Base-by-base conservation (phyloP, 768 basidiomycete species). In the Mycena belliarum region DNA sequence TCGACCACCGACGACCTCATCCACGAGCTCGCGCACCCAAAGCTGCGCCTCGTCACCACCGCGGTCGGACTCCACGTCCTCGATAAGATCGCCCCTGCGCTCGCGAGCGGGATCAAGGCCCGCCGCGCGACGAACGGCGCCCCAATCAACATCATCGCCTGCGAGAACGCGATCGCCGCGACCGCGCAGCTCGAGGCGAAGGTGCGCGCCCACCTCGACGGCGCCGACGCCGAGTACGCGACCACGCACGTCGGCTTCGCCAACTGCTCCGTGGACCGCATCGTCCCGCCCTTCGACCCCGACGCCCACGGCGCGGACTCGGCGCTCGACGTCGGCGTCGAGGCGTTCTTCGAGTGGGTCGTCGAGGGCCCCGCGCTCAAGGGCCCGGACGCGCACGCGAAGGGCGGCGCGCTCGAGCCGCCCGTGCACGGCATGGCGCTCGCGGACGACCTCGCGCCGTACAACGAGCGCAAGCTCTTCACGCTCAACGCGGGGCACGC, bases 401-500 rank as follows among this genome's bases (percentile, higher is more conserved):
- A n/a, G n/a, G n/a, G n/a, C n/a, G 49, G 60, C 54, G 12, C 65
- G 72, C 42, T 63, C 66, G 55, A 75, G 72, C 47, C 61, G 33
- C 66, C 68, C 18, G 25, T 64, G 15, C 28, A 57, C 11, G 59
- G 59, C 21, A 69, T 75, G 65, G 41, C 59, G 25, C 70, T 74
- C 47, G 69, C 69, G 21, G 56, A 68, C 38, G 58, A 72, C 60
- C 71, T 77, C 28, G 46, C 65, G 16, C 67, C 70, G 40, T 77
- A 73, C 61, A 68, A 76, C 62, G 74, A 77, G 62, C 72, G 76
- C 57, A 77, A 77, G 61, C 73, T 77, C 44, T 77, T 73, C 68
- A 76, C 75, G 29, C 72, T 77, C 46, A 77, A 77, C 61, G 71
- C 71, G 45, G 76, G 75, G 4, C 76, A 77, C 62, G 75, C 74